Base-by-base conservation (phyloP, 805 yeast species). In the Barnettozyma pratensis region DNA sequence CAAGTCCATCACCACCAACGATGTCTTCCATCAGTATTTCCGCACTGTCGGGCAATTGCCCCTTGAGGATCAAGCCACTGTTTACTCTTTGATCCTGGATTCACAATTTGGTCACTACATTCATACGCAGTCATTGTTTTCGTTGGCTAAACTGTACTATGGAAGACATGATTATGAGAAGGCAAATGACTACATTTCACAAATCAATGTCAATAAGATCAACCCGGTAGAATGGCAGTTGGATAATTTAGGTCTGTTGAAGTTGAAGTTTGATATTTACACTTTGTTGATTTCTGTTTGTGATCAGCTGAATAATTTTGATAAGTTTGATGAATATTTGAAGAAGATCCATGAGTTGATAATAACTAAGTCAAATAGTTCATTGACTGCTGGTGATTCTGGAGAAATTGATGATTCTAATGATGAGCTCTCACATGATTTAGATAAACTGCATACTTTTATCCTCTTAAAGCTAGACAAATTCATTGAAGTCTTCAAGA, bases 161-260 rank as follows among this genome's bases (percentile, higher is more conserved):
- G 11, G 12, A 6, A 19, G 37, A 7, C 14, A 28, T 4, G 42
- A 47, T 8, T 47, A 36, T 36, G 12, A 9, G 7, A 35, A 7
- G 10, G 50, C 50, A 10, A 47, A 41, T 30, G 42, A 44, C 4
- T 39, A 29, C 25, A 30, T 44, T 14, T 25, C 40, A 6, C 47
- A 44, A 32, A n/a, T 47, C 14, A 47, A 39, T n/a, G 27, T 47
- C n/a, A 44, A 43, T 34, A 47, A 47, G 11, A n/a, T 47, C n/a
- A 47, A 47, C 27, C 50, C 50, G 14, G 47, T 39, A 5, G 50
- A 47, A 25, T 47, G 50, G 50, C 50, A 47, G 30, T 28, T 47
- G 19, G 37, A 45, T 35, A 27, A 38, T 5, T 7, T 26, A 4
- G 47, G 36, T 2, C 36, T 47, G n/a, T 19, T 35, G 1, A 7